Evolutionary conservation across 768 basidiomycete genomes (phyloP), one percentile per base, ranked within the genome.

Genomic region (Lactarius hatsudake): DNA sequence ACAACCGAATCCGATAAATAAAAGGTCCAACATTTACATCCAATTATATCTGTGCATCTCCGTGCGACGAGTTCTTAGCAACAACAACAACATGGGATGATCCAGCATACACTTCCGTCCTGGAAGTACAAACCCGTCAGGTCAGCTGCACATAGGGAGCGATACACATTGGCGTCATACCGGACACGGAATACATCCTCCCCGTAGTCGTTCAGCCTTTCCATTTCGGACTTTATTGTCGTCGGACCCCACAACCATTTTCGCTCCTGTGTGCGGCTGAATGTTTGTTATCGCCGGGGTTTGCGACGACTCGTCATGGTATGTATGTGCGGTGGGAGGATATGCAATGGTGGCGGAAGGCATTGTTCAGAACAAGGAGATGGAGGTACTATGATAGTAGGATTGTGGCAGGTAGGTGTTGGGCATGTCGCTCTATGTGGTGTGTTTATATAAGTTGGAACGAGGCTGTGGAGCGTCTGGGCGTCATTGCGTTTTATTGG

Each of bases 71-170:
- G 20, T 32, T n/a, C 42, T 32, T 40, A 68, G 26, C 59, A 66
- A 28, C 67, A 61, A 42, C 61, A 68, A 55, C 67, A 68, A 61
- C 58, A 57, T 1, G 67, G 67, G 26, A 68, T 68, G 60, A 68
- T 68, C 64, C 64, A 68, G 56, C 67, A 68, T 20, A 68, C 45
- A 32, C 64, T 65, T 48, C 67, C 67, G 42, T 68, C 67, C 67
- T 68, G 38, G 2, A n/a, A n/a, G 13, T 3, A 56, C 13, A 30
- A 17, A 36, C 60, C 38, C 60, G 53, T 30, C 20, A 10, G n/a
- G 26, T 18, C 40, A 40, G 26, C 10, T 5, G 8, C 20, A 43
- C 20, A 23, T 3, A 2, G 43, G 10, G 28, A 40, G 17, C 6
- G 17, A 59, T 23, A 32, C 34, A 53, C 6, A 26, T 13, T 53